phyloP scores from a whole-genome alignment of 73 alveolate species.

The Stentor coeruleus region DNA sequence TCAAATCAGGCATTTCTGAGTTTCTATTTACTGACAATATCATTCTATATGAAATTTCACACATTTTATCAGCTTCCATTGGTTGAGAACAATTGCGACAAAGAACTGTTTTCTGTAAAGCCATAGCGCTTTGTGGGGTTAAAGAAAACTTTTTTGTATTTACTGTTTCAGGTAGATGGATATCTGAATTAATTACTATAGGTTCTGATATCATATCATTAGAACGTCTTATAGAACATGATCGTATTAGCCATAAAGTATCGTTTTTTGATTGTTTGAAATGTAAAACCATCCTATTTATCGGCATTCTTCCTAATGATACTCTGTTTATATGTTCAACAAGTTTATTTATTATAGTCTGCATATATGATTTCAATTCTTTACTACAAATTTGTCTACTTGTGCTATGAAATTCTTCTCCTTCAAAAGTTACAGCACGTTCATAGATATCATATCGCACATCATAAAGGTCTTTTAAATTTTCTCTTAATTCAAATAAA shows the following conservation, averaged over 20 bases:
- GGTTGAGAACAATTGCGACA: slow-evolving; percentile 22
- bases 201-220: background rate
- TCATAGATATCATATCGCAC: slow-evolving; percentile 15
- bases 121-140: slow-evolving; percentile 18
- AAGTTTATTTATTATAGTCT: slow-evolving; percentile 68
- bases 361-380: slow-evolving; percentile 63
- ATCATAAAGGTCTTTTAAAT: slow-evolving; percentile 26
- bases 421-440: slow-evolving; percentile 72
- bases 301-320: slow-evolving; percentile 66
- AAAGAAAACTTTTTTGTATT: background rate
- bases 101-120: slow-evolving; percentile 10
- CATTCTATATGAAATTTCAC: slow-evolving; percentile 24
- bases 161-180: slow-evolving; percentile 8
- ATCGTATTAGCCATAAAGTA: slow-evolving; percentile 74
- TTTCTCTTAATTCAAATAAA: slow-evolving; percentile 77
- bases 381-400: slow-evolving; percentile 67
- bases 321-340: slow-evolving; percentile 77
- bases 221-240: slow-evolving; percentile 64
- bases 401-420: slow-evolving; percentile 81
- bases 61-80: slow-evolving; percentile 28
- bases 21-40: background rate
- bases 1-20: background rate
- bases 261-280: slow-evolving; percentile 73
- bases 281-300: slow-evolving; percentile 80
- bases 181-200: background rate